These are phyloP conservation scores for Zygoascus sp. DNA, from an alignment of 1,139 yeast genomes.

Conservation along the genomic window DNA sequence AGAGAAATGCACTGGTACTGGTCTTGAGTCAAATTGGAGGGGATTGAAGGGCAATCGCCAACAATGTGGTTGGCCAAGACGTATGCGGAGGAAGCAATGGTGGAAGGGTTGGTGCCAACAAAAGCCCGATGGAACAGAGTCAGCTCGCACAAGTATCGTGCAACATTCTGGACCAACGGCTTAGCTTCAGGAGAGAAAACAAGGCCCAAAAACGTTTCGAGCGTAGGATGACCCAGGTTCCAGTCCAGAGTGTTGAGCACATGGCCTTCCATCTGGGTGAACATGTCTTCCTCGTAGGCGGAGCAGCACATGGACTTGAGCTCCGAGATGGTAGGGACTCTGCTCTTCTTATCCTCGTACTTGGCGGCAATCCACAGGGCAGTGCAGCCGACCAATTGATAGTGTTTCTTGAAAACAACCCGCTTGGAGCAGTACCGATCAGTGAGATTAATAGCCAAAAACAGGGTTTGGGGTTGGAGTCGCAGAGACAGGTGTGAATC, in stretches of 20 bases:
- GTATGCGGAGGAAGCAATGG: conserved; percentile 66
- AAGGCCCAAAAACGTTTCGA: conserved; percentile 36
- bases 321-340: conserved; percentile 80
- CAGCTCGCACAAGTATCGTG: conserved; percentile 73
- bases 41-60: conserved; percentile 33
- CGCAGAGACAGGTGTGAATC: conserved; percentile 78
- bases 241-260: conserved; percentile 81
- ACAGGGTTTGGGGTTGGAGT: conserved; percentile 78
- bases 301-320: conserved; percentile 75
- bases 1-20: conserved; percentile 32
- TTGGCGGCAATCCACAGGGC: conserved; percentile 95
- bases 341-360: conserved; percentile 83
- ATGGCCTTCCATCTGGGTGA: conserved; percentile 94
- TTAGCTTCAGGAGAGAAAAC: conserved; percentile 25
- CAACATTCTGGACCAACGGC: conserved; percentile 31
- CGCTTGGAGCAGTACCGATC: conserved; percentile 92
- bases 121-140: conserved; percentile 69
- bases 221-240: conserved; percentile 63
- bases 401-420: conserved; percentile 86
- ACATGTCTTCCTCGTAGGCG: conserved; percentile 90
- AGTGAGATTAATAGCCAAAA: conserved; percentile 72
- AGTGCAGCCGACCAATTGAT: conserved; percentile 88
- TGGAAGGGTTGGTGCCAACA: conserved; percentile 55
- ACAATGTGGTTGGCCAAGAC: conserved; percentile 66
- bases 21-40: conserved; percentile 19